A percentile compares a stretch with the other conserved stretches of the same genome.
Conservation (phyloP, 192 early-diverging fungal species). For the Linnemannia elongata region DNA sequence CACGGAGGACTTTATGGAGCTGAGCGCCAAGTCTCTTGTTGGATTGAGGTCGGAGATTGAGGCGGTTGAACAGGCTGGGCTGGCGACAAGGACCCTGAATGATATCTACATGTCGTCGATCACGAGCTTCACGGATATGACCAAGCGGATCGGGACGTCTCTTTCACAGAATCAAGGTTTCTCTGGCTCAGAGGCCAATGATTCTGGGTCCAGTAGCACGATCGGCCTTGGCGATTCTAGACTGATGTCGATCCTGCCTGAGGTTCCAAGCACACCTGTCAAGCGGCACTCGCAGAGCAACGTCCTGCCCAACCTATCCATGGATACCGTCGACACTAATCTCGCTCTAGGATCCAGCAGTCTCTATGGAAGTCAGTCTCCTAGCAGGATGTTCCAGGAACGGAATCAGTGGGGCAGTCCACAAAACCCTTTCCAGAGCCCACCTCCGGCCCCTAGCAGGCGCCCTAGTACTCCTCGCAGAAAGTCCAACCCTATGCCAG, state of each 20-base stretch:
- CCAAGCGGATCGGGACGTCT: conserved; percentile 24
- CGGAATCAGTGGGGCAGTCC: conserved; percentile 14
- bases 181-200: conserved; percentile 9
- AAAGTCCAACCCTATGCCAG: conserved; percentile 17
- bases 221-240: conserved; percentile 27
- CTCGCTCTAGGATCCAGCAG: conserved; percentile 48
- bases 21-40: conserved; percentile 41
- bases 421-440: conserved; percentile 26
- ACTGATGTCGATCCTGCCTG: conserved; percentile 47
- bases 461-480: conserved; percentile 10
- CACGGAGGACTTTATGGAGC: conserved; percentile 52
- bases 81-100: conserved; percentile 31
- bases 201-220: not conserved
- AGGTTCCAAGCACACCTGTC: conserved; percentile 48
- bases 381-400: conserved; percentile 33
- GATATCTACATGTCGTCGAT: conserved; percentile 52
- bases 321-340: conserved; percentile 52
- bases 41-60: conserved; percentile 45
- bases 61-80: conserved; percentile 30
- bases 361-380: conserved; percentile 38
- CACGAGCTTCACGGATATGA: conserved; percentile 51
- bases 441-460: not conserved
- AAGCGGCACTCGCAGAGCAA: conserved; percentile 32
- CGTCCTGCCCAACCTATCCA: conserved; percentile 42
- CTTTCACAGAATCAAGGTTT: not conserved